These are phyloP conservation scores for Agaricus sinodeliciosus DNA, from an alignment of 768 basidiomycete species.

Conservation along the genomic window DNA sequence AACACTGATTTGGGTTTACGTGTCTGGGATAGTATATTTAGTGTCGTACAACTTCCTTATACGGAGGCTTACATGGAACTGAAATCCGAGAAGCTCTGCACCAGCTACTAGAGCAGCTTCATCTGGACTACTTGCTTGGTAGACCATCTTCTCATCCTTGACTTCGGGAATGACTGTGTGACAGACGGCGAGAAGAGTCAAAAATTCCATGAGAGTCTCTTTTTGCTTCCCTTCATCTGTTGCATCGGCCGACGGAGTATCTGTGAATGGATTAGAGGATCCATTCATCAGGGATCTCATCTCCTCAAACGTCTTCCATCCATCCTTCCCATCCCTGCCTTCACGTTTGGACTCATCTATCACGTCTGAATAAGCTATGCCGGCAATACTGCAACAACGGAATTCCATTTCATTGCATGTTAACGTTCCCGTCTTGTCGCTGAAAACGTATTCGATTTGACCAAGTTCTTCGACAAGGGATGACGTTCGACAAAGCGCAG, in stretches of 20 bases:
- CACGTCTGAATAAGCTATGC: slow-evolving; percentile 81
- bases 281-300: slow-evolving; percentile 52
- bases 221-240: slow-evolving; percentile 30
- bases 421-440: slow-evolving; percentile 91
- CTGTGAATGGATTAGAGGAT: slow-evolving; percentile 53
- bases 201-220: slow-evolving; percentile 59
- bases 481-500: slow-evolving; percentile 95
- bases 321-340: slow-evolving; percentile 52
- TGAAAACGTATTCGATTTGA: slow-evolving; percentile 95
- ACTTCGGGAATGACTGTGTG: slow-evolving; percentile 98
- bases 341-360: slow-evolving; percentile 85
- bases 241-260: slow-evolving; percentile 25
- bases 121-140: slow-evolving; percentile 96
- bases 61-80: slow-evolving; percentile 72
- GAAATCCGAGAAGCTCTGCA: slow-evolving; percentile 86
- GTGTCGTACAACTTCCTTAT: background rate
- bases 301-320: slow-evolving; percentile 78
- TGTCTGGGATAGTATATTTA: slow-evolving; percentile 40
- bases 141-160: slow-evolving; percentile 82
- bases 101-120: slow-evolving; percentile 95
- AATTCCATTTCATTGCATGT: slow-evolving; percentile 99
- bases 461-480: slow-evolving; percentile 97
- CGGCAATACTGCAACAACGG: slow-evolving; percentile 81
- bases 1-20: slow-evolving; percentile 96
- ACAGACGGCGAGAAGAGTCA: slow-evolving; percentile 87